These are phyloP conservation scores for Paxillus ammoniavirescens DNA, from an alignment of 768 basidiomycete genomes.

Conservation along the genomic window DNA sequence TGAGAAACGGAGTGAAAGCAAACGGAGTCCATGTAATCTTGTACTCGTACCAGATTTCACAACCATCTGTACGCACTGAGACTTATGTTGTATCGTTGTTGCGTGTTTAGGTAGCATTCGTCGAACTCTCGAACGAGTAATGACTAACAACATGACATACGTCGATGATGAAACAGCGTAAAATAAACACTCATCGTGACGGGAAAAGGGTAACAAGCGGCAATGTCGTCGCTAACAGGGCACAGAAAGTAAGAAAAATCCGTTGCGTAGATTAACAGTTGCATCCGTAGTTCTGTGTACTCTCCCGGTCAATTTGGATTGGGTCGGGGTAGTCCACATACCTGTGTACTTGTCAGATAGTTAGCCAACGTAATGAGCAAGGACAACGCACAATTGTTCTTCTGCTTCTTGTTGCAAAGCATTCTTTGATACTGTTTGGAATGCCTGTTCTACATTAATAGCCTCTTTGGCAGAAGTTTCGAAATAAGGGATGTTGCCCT, in stretches of 20 bases:
- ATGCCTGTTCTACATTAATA: conserved; percentile 99
- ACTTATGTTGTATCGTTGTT: conserved; percentile 12
- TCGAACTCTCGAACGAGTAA: conserved; percentile 4
- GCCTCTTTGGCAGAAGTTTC: conserved; percentile 99
- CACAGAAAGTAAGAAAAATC: conserved; percentile 25
- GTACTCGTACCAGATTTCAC: conserved; percentile 23
- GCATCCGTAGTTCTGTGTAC: conserved; percentile 88
- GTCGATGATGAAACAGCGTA: conserved; percentile 20
- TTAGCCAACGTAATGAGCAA: conserved; percentile 8
- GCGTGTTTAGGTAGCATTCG: conserved; percentile 7
- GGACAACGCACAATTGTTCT: conserved; percentile 75
- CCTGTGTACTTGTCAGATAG: conserved; percentile 43
- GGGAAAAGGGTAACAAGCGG: conserved; percentile 33
- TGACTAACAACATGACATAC: conserved; percentile 25
- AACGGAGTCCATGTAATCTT: conserved; percentile 10
- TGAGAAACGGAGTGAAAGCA: conserved; percentile 24
- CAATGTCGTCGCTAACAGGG: conserved; percentile 23
- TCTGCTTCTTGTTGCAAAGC: conserved; percentile 97
- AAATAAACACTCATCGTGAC: conserved; percentile 34
- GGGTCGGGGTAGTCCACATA: conserved; percentile 99
- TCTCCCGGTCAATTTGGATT: conserved; percentile 94
- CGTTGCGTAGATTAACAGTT: conserved; percentile 61
- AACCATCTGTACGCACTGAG: conserved; percentile 8
- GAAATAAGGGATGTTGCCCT: conserved; percentile 99
- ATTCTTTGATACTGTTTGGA: conserved; percentile 99